These are phyloP conservation scores for Triticum timopheevii DNA, from an alignment of 176 grass and related monocot species.

Conservation along the genomic window DNA sequence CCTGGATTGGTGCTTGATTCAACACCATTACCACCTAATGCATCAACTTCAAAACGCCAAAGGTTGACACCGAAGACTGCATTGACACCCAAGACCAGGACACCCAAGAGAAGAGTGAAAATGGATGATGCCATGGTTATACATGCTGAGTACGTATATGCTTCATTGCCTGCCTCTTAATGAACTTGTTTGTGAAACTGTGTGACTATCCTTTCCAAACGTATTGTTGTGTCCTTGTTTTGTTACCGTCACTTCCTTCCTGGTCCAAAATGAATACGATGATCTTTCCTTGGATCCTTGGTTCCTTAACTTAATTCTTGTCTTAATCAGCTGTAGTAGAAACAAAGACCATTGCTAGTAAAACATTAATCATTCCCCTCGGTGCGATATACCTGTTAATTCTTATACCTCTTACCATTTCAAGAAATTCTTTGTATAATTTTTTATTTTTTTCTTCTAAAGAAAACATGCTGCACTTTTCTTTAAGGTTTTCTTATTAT, in stretches of 20 bases:
- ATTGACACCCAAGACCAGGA: constrained; percentile 45
- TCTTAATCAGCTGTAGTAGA: not conserved
- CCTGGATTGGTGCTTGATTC: constrained; percentile 68
- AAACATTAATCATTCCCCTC: not conserved
- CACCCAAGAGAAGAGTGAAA: constrained; percentile 80
- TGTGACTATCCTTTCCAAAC: constrained; percentile 20
- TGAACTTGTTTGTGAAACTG: constrained; percentile 21
- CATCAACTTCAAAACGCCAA: constrained; percentile 68
- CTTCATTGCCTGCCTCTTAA: constrained; percentile 4
- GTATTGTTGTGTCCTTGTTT: not conserved
- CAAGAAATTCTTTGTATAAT: constrained; percentile 7
- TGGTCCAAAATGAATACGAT: not conserved
- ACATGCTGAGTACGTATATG: constrained; percentile 91
- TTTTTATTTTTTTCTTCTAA: not conserved
- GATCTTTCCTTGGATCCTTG: not conserved
- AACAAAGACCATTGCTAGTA: not conserved
- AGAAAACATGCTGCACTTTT: not conserved
- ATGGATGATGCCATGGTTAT: constrained; percentile 93
- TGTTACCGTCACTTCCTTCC: not conserved
- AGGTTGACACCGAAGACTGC: constrained; percentile 49
- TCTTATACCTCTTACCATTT: not conserved
- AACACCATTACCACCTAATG: constrained; percentile 54
- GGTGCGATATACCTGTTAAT: not conserved
- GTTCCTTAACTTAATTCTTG: not conserved
- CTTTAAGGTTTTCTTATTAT: constrained; percentile 25